Percentiles rank a stretch among this genome's conserved stretches.
phyloP scores from a whole-genome alignment of 2,329 filamentous ascomycete species.

The Cadophora gregata region DNA sequence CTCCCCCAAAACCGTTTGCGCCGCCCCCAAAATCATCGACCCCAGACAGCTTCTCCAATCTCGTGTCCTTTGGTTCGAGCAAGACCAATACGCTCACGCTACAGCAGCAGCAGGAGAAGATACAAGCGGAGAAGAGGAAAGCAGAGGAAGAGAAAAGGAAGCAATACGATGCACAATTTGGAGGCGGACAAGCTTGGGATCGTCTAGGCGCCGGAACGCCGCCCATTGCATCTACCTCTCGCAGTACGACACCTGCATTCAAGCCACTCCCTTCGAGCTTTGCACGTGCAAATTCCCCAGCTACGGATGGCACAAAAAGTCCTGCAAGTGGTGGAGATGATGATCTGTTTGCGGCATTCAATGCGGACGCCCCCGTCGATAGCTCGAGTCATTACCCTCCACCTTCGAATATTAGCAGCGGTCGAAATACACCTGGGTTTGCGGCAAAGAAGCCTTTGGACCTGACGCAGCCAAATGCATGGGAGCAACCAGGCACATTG shows the following conservation, averaged over 20 bases:
- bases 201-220: conserved; percentile 63
- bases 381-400: conserved; percentile 70
- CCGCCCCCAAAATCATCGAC: conserved; percentile 52
- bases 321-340: conserved; percentile 54
- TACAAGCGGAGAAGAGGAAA: conserved; percentile 68
- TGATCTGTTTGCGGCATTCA: conserved; percentile 72
- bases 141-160: conserved; percentile 77
- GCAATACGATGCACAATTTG: conserved; percentile 78
- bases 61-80: conserved; percentile 67
- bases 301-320: conserved; percentile 30
- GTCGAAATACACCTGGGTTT: conserved; percentile 51
- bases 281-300: conserved; percentile 43
- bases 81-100: conserved; percentile 74
- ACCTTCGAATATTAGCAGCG: conserved; percentile 48
- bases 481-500: conserved; percentile 52
- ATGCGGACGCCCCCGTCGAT: conserved; percentile 69
- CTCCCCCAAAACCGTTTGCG: conserved; percentile 44
- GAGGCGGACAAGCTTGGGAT: conserved; percentile 78
- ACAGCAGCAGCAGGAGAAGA: conserved; percentile 75
- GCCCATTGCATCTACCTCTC: conserved; percentile 55
- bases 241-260: conserved; percentile 52
- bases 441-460: conserved; percentile 51
- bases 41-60: conserved; percentile 77
- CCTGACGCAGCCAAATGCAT: conserved; percentile 60
- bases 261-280: conserved; percentile 42